phyloP scores from a whole-genome alignment of 2,329 filamentous ascomycete genomes.

The Cladosporium austrohemisphaericum region DNA sequence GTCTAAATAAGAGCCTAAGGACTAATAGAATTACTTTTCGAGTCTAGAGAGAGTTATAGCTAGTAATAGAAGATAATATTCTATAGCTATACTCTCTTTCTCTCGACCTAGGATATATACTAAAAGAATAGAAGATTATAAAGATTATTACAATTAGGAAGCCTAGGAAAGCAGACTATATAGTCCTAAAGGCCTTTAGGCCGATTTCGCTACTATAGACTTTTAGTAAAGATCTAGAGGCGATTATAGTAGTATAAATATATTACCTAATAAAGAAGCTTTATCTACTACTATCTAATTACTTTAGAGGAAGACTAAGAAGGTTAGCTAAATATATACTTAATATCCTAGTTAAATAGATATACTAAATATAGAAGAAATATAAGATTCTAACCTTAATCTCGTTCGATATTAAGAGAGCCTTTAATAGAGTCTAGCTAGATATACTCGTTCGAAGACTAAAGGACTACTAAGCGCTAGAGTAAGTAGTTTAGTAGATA shows the following conservation, averaged over 20 bases:
- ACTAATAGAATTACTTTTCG: no score
- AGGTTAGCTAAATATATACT: not conserved
- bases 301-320: not conserved
- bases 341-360: not conserved
- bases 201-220: not conserved
- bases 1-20: no score
- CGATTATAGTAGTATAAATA: not conserved
- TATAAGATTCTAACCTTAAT: not conserved
- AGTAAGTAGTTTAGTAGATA: not conserved
- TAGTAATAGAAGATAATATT: not conserved
- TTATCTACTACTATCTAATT: not conserved
- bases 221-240: not conserved
- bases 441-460: no score
- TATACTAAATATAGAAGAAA: not conserved
- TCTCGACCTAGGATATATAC: not conserved
- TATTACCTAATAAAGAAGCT: not conserved
- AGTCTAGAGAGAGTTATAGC: not conserved
- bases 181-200: not conserved
- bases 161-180: not conserved
- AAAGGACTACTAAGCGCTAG: conserved; percentile 14
- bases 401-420: not conserved
- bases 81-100: not conserved
- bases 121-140: not conserved
- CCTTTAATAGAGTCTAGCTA: conserved; percentile 4
- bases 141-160: not conserved